A percentile compares a stretch with the other conserved stretches of the same genome.
These are phyloP conservation scores for Gastrolobium bilobum DNA, from an alignment of 306 rosid species.

Conservation along the genomic window DNA sequence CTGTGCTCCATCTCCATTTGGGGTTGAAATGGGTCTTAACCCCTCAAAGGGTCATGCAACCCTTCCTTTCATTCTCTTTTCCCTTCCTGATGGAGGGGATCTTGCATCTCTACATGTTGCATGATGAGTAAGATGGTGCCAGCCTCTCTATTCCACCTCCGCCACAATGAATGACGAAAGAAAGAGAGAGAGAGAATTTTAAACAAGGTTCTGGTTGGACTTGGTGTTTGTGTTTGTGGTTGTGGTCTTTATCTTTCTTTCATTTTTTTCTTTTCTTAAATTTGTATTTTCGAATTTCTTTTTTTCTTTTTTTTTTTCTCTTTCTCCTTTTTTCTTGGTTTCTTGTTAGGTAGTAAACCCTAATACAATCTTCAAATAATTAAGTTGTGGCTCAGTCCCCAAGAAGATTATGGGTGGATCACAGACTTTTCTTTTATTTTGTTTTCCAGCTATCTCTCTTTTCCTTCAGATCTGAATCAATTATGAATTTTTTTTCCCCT, in stretches of 20 bases:
- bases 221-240: neutral
- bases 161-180: constrained; percentile 32
- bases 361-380: constrained; percentile 51
- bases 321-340: neutral
- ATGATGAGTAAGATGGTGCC: neutral
- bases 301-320: neutral
- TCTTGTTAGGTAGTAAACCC: constrained; percentile 49
- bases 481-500: neutral
- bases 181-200: constrained; percentile 7
- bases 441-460: too few species aligned
- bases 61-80: too few species aligned
- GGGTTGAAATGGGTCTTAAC: neutral
- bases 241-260: neutral
- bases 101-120: constrained; percentile 48
- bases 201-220: constrained; percentile 1
- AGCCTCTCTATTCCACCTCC: neutral
- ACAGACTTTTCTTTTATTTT: neutral
- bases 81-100: too few species aligned
- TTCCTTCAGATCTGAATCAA: constrained; percentile 67
- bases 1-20: neutral
- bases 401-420: constrained; percentile 38
- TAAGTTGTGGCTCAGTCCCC: neutral
- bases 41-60: neutral
- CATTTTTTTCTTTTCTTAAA: neutral
- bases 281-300: neutral